Conservation (phyloP, 2,329 filamentous ascomycete genomes). For the Aspergillus pseudoterreus region DNA sequence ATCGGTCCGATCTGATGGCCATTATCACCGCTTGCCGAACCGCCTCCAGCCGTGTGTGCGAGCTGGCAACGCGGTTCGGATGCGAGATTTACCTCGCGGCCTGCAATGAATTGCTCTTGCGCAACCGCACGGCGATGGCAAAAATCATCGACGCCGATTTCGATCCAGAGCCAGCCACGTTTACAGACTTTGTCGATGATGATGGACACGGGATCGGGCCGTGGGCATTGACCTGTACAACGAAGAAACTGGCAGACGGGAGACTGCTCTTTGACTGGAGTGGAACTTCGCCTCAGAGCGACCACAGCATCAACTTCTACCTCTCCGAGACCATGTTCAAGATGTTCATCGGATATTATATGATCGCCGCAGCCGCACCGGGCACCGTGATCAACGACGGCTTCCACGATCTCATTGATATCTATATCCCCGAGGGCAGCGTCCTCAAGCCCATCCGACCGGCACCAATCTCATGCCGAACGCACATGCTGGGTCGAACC, state of each 20-base stretch:
- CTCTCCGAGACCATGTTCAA: constrained; percentile 50
- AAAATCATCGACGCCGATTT: constrained; percentile 48
- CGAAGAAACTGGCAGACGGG: constrained; percentile 38
- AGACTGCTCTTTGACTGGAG: constrained; percentile 48
- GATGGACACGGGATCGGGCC: constrained; percentile 46
- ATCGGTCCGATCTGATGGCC: constrained; percentile 46
- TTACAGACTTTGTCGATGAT: constrained; percentile 51
- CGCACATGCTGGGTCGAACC: constrained; percentile 46
- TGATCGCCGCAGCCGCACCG: constrained; percentile 48
- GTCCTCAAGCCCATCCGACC: constrained; percentile 47
- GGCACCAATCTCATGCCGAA: constrained; percentile 47
- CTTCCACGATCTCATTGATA: constrained; percentile 49
- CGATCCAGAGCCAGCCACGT: constrained; percentile 37
- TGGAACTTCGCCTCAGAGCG: constrained; percentile 47
- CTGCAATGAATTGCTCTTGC: constrained; percentile 42
- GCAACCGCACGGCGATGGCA: constrained; percentile 44
- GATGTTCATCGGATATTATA: constrained; percentile 48
- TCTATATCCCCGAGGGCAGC: constrained; percentile 44
- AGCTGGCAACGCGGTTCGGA: constrained; percentile 46
- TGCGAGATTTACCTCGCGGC: constrained; percentile 45
- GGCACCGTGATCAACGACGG: constrained; percentile 50
- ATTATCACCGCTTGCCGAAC: constrained; percentile 47
- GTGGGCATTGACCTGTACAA: constrained; percentile 47
- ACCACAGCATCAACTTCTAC: constrained; percentile 48
- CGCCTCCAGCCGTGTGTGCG: constrained; percentile 43